Base-by-base conservation (phyloP, 2,329 filamentous ascomycete genomes). In the Lecanosticta acicola region DNA sequence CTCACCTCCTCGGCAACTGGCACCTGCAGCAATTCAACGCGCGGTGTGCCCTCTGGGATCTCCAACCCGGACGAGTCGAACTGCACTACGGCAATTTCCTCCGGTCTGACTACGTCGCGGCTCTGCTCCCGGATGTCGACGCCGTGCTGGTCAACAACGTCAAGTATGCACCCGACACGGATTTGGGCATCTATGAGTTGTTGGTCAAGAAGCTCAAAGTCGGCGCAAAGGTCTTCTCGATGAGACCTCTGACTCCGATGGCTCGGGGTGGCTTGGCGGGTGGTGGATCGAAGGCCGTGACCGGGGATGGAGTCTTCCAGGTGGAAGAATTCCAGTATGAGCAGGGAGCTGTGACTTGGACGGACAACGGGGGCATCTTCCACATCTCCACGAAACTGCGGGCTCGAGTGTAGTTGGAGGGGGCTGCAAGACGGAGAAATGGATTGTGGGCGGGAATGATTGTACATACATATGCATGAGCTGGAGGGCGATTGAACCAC, bases 71-170 rank as follows among this genome's bases (percentile, higher is more conserved):
- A 45, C 74, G 78, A 49, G 85, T 91, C n/a, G 77, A 80, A 50
- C 78, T 97, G 8, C 79, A 89, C 51, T 74, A 82, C 34, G 91
- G 87, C 40, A 86, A 94, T 62, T 96, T 97, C 60, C 78, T 89
- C 7, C 80, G 81, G 55, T 85, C 84, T 54, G 65, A 76, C 11
- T 74, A 74, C 46, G 87, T 95, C 38, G 75, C 82, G 47, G 76
- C 80, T 17, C 13, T 81, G 7, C 73, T 97, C 38, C 83, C 84
- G 64, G 79, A 83, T 42, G 90, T 90, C 1, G 91, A 97, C 63
- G 89, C 96, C 11, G 79, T 97, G n/a, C 76, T 97, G 26, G 89
- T 96, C 58, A 97, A 97, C 71, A 97, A 97, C 69, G 88, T 96
- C 68, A 91, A 87, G 3, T 96, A 97, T 66, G 89, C 84, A 4